Base-by-base conservation (phyloP, 2,329 filamentous ascomycete species). In the Leptographium wingfieldii region DNA sequence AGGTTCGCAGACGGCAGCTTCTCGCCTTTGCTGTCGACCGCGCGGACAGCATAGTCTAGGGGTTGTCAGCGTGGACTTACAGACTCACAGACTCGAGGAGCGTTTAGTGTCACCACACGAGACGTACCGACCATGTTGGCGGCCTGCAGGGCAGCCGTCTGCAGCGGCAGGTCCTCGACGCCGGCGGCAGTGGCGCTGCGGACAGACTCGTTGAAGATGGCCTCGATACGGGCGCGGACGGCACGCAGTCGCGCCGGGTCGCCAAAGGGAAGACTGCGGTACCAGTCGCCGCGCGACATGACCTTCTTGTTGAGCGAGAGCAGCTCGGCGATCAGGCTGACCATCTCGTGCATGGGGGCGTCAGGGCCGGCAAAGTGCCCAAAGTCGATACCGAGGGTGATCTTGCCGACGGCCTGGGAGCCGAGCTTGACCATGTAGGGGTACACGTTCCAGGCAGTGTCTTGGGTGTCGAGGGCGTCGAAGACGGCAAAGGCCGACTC, bases 221-320 rank as follows among this genome's bases (percentile, higher is more conserved):
- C 9, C 10, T 38, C 35, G 10, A 38, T 38, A 10, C 35, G 35
- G 35, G 35, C 35, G 10, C 12, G 9, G 35, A 38, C 35, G 35
- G 35, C 35, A 14, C 35, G 35, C 35, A 38, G 35, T 3, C 35
- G 35, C 10, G 35, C 35, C 10, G 35, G 35, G 9, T 10, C 10
- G 35, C 35, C 35, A 38, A 38, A 38, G 35, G 35, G 35, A 3
- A 38, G 35, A 10, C 12, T 10, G 10, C 12, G 35, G 9, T 38
- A 38, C 35, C 35, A 38, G 55, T 73, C 71, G 1, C 80, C 80
- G 66, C 76, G 74, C 0, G 77, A 74, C 0, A 79, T 74, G 9
- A 84, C 72, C 66, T 80, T 80, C 71, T 85, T 85, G 69, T 83
- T 85, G 14, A 86, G 69, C 33, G 74, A 71, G 2, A 86, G 71